Conservation (phyloP, 2,329 filamentous ascomycete species). For the Penicillium sclerotigenum region DNA sequence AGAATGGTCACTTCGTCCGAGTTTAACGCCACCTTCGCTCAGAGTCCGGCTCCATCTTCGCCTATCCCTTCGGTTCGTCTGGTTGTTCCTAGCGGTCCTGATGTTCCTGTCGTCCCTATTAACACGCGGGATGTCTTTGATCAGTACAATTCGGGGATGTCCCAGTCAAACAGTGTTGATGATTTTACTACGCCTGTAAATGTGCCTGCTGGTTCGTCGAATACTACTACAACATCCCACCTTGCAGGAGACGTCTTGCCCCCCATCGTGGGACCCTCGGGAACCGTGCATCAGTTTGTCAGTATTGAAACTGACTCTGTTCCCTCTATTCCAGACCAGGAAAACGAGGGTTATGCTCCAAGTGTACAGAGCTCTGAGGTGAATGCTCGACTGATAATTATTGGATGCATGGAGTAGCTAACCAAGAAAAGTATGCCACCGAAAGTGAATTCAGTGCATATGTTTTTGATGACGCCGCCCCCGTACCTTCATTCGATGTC, state of each 20-base stretch:
- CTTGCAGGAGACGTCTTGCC: background rate
- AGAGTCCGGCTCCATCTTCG: background rate
- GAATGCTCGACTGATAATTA: no score
- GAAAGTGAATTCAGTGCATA: background rate
- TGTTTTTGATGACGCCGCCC: background rate
- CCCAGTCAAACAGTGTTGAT: no score
- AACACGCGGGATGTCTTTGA: background rate
- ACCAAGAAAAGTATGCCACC: background rate
- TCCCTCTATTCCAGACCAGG: background rate
- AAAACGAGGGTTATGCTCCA: background rate
- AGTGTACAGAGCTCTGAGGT: background rate
- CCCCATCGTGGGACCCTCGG: background rate
- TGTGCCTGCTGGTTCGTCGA: background rate
- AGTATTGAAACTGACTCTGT: background rate
- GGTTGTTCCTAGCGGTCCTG: background rate
- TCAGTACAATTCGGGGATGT: background rate
- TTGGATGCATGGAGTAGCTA: background rate
- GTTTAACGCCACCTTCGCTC: background rate
- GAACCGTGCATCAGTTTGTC: background rate
- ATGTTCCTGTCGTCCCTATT: background rate
- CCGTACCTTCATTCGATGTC: background rate
- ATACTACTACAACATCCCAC: background rate
- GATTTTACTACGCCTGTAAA: background rate
- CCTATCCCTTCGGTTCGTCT: background rate
- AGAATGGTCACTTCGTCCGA: background rate